phyloP scores from a whole-genome alignment of 2,329 filamentous ascomycete species.

The Penicillium brevicompactum region DNA sequence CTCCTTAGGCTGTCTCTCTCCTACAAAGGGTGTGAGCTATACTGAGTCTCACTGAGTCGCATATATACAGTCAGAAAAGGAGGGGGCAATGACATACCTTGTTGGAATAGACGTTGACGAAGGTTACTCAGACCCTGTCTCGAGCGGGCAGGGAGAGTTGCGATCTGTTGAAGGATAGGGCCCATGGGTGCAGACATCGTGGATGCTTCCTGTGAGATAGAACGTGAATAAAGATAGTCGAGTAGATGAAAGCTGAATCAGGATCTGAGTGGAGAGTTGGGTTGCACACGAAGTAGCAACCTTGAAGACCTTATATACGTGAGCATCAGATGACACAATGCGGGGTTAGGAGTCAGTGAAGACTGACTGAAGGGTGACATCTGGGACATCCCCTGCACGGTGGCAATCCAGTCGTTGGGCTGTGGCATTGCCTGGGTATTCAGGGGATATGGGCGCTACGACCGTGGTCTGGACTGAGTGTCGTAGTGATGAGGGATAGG shows the following conservation, averaged over 20 bases:
- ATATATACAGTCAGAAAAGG: neutral
- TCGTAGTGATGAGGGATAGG: neutral
- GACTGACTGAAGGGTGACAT: slow-evolving; percentile 20
- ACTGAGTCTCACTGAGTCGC: neutral
- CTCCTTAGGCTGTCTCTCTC: slow-evolving; percentile 32
- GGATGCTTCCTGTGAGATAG: neutral
- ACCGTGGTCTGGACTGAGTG: neutral
- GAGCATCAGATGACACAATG: slow-evolving; percentile 25
- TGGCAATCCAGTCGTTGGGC: slow-evolving; percentile 14
- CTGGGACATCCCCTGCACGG: slow-evolving; percentile 18
- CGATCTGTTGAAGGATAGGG: slow-evolving; percentile 23
- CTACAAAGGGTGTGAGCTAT: slow-evolving; percentile 15
- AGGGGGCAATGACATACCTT: slow-evolving; percentile 18
- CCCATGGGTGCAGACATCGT: slow-evolving; percentile 28
- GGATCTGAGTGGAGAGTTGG: slow-evolving; percentile 2
- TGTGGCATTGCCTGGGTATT: slow-evolving; percentile 13
- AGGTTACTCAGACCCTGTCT: slow-evolving; percentile 28
- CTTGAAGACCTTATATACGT: slow-evolving; percentile 18
- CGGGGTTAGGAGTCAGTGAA: slow-evolving; percentile 21
- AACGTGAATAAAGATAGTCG: neutral
- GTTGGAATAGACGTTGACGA: slow-evolving; percentile 28
- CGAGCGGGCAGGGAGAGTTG: slow-evolving; percentile 25
- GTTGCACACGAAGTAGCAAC: neutral
- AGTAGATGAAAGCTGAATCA: neutral
- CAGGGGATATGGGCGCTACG: slow-evolving; percentile 2